Conservation (phyloP, 2,329 filamentous ascomycete genomes). For the Truncatella angustata region DNA sequence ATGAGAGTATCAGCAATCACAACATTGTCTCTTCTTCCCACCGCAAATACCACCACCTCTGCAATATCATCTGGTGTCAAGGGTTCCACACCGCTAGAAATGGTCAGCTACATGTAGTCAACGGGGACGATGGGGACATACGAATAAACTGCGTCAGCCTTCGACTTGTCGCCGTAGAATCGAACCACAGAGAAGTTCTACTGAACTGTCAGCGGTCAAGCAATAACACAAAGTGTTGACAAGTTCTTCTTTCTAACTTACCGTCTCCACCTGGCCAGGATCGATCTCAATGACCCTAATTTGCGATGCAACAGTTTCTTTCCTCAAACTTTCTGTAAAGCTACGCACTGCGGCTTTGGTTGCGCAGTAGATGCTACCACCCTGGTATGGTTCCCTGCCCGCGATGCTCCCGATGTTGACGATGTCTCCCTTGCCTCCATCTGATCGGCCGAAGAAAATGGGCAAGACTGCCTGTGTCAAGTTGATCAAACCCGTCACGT, state of each 20-base stretch:
- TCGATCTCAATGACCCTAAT: conserved; percentile 74
- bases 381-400: conserved; percentile 67
- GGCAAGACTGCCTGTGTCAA: conserved; percentile 91
- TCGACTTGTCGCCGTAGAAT: conserved; percentile 72
- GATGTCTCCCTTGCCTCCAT: conserved; percentile 84
- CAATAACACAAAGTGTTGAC: no score
- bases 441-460: conserved; percentile 72
- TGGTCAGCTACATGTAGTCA: conserved; percentile 21
- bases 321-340: conserved; percentile 70
- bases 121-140: conserved; percentile 37
- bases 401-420: conserved; percentile 75
- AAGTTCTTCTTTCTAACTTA: conserved; percentile 11
- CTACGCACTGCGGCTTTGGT: conserved; percentile 73
- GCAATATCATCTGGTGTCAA: conserved; percentile 77
- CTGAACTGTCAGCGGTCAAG: neutral
- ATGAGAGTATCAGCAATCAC: conserved; percentile 74
- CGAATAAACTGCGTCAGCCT: conserved; percentile 70
- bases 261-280: conserved; percentile 75
- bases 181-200: conserved; percentile 72
- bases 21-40: conserved; percentile 77
- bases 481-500: conserved; percentile 92
- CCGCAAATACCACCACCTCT: conserved; percentile 73
- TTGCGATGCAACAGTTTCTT: conserved; percentile 67
- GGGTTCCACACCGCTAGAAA: conserved; percentile 48
- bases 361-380: conserved; percentile 76